Base-by-base conservation (phyloP, 2,329 filamentous ascomycete species). In the Aquanectria penicillioides region DNA sequence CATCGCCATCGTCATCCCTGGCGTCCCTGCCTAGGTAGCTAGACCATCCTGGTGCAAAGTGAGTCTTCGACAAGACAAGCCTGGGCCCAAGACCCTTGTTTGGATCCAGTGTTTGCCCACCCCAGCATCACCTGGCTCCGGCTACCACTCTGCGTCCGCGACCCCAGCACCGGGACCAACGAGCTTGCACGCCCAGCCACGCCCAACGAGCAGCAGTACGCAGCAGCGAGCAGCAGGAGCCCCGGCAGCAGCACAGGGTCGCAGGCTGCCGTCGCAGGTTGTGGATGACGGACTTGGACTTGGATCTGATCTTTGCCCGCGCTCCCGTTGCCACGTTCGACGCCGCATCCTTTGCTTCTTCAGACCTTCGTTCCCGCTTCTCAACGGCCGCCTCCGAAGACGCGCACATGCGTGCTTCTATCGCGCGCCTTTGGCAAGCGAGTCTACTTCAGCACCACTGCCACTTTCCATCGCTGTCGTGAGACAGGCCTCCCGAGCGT, bases 401-500 rank as follows among this genome's bases (percentile, higher is more conserved):
- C 52, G 57, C 54, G 64, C 62, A 63, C 57, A 61, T 57, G 57
- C 53, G 46, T 62, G 58, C 55, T 59, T 40, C 54, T 62, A 47
- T 46, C 55, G 60, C 50, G 59, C 29, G 53, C 54, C 50, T 51
- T 61, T 57, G 40, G 47, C 26, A 61, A 66, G 51, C 53, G 49
- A 64, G 58, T 46, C 15, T 43, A 47, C 36, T 60, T 17, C 33
- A 49, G 43, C 26, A 41, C 28, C 12, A 33, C 25, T 38, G 25
- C 33, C 28, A 34, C 47, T 40, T 36, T 33, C 47, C 31, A 44
- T 53, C 48, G 17, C 23, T 34, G 47, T 33, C 47, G 57, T 60
- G 40, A 47, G 52, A 60, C 53, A 48, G 47, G 52, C 41, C 33
- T 49, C 47, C 51, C 50, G 13, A 40, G 26, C 25, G 31, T 47